Conservation (phyloP, 345 rosid species). For the Pistacia atlantica region DNA sequence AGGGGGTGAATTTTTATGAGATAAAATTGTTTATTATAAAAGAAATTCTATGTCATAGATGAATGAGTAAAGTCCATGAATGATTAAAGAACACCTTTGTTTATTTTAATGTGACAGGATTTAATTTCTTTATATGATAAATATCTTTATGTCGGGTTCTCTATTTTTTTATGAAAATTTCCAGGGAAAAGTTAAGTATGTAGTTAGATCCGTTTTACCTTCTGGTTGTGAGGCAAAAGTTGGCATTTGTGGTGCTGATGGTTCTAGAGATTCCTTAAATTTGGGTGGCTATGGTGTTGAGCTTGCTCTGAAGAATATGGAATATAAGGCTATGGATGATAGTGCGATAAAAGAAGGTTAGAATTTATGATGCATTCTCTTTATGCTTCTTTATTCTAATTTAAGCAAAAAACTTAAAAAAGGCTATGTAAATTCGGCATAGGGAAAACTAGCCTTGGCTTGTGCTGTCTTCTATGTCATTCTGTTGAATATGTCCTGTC, state of each 20-base stretch:
- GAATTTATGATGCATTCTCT: conserved; percentile 13
- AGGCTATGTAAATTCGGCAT: background rate
- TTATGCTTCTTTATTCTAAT: background rate
- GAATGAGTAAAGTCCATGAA: background rate
- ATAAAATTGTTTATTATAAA: no score
- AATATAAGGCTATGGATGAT: conserved; percentile 99
- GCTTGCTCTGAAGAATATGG: conserved; percentile 99
- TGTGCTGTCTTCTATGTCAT: background rate
- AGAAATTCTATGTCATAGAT: background rate
- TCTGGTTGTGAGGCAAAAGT: conserved; percentile 76
- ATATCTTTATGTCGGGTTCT: conserved; percentile 17
- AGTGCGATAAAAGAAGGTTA: conserved; percentile 88
- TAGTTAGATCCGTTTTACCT: conserved; percentile 92
- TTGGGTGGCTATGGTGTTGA: conserved; percentile 99
- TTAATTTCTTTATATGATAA: background rate
- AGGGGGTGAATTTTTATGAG: background rate
- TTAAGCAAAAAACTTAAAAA: conserved; percentile 5
- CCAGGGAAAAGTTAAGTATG: conserved; percentile 86
- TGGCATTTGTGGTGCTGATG: conserved; percentile 84
- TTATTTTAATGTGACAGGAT: background rate
- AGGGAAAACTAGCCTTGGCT: background rate
- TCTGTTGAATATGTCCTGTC: background rate
- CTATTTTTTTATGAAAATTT: conserved; percentile 29
- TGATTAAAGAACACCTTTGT: background rate
- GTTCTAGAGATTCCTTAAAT: conserved; percentile 68